Base-by-base conservation (phyloP, 495 filamentous ascomycete species). In the Achaetomiella virescens region DNA sequence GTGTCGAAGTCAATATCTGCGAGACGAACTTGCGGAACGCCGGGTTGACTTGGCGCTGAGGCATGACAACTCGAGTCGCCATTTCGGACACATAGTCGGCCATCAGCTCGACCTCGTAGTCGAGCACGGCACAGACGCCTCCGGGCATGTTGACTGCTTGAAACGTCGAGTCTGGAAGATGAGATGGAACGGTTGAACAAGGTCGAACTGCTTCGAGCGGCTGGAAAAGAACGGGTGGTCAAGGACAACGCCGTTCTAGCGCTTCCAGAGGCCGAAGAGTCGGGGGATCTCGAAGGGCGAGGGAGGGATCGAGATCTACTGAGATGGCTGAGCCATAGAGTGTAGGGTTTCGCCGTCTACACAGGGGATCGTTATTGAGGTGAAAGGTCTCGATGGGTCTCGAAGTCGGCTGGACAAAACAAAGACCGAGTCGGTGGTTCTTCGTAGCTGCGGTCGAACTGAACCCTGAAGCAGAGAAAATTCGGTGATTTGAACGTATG, bases 101-200 rank as follows among this genome's bases (percentile, higher is more conserved):
- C 91, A 97, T 99, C 70, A 89, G 79, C 61, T 96, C 91, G 84
- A 97, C 93, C 69, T 97, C 93, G 72, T 99, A 99, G 76, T 99
- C 95, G 69, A 99, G 82, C 71, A 95, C 86, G 52, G 89, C 89
- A 63, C 93, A 91, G 37, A 99, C 95, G 62, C 93, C 93, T 75
- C 93, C 93, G 59, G 70, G 81, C 76, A 78, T 78, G 60, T 67
- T 77, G 70, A 36, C 58, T 48, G 65, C 41, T 55, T 52, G 40
- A 15, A 33, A 31, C 33, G 7, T 54, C 48, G 58, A 18, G 27
- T 49, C 18, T 15, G 31, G 49, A 31, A 29, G 2, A 40, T 41
- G 17, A n/a, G 37, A 22, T 29, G 43, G 48, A n/a, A 60, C 61
- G 60, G 48, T 59, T 60, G 58, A 58, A 42, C 31, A 11, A n/a